These are phyloP conservation scores for Hyaloscypha finlandica DNA, from an alignment of 495 filamentous ascomycete genomes.

Conservation along the genomic window DNA sequence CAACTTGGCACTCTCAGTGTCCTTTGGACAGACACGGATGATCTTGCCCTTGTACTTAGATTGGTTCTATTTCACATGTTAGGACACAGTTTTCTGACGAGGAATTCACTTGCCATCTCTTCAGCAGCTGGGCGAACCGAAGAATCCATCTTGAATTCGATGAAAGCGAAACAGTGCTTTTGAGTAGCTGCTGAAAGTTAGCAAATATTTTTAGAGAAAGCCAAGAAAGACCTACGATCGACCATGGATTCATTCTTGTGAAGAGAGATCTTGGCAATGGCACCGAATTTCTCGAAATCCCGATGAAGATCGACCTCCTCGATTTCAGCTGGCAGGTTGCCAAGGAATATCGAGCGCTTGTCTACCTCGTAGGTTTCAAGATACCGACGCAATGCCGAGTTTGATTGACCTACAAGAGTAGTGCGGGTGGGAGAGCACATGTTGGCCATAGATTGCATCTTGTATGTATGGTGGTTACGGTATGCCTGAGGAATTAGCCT, in stretches of 20 bases:
- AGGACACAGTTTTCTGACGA: constrained; percentile 5
- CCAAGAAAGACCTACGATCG: constrained; percentile 35
- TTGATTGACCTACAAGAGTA: background rate
- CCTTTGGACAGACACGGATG: constrained; percentile 31
- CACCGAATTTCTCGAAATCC: constrained; percentile 43
- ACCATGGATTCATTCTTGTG: constrained; percentile 36
- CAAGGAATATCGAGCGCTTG: constrained; percentile 53
- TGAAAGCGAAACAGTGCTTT: constrained; percentile 52
- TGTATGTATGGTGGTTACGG: constrained; percentile 28
- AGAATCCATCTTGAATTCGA: constrained; percentile 46
- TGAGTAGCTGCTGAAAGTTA: constrained; percentile 28
- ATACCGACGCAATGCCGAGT: constrained; percentile 36
- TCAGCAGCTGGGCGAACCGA: constrained; percentile 43
- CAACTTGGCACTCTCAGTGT: constrained; percentile 20
- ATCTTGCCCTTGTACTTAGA: constrained; percentile 19
- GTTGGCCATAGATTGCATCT: constrained; percentile 23
- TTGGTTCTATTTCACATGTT: constrained; percentile 19
- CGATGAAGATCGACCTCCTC: constrained; percentile 41
- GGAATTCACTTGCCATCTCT: constrained; percentile 7
- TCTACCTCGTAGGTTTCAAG: constrained; percentile 47
- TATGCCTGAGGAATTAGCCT: constrained; percentile 16
- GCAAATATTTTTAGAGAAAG: background rate
- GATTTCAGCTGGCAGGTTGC: constrained; percentile 44
- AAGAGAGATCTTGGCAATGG: constrained; percentile 44
- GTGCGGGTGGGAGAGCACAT: constrained; percentile 6